Evolutionary conservation across 2,329 filamentous ascomycete genomes (phyloP).

Genomic region (Plectosphaerella cucumerina): DNA sequence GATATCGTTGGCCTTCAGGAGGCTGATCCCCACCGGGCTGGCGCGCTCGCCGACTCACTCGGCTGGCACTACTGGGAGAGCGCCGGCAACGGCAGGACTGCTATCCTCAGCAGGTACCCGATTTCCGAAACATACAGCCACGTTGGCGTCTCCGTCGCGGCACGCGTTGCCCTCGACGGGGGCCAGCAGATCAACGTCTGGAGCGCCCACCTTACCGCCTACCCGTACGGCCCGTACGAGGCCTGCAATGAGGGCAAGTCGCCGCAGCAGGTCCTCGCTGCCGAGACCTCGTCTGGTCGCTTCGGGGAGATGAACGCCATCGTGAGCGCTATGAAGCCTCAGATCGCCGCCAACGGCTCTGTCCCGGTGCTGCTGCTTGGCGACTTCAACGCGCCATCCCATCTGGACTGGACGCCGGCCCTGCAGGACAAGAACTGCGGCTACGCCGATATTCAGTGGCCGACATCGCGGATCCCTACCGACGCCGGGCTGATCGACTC

Average conservation of each 20-base stretch:
- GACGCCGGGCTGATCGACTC: slow-evolving; percentile 34
- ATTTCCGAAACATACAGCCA: slow-evolving; percentile 23
- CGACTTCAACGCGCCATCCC: slow-evolving; percentile 40
- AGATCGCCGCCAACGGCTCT: slow-evolving; percentile 23
- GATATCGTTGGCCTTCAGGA: slow-evolving; percentile 36
- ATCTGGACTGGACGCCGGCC: slow-evolving; percentile 34
- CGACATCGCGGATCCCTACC: slow-evolving; percentile 28
- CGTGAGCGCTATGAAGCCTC: slow-evolving; percentile 24
- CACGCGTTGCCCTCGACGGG: slow-evolving; percentile 29
- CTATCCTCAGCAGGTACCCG: slow-evolving; percentile 33
- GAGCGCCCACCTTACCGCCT: slow-evolving; percentile 29
- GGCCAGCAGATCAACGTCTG: slow-evolving; percentile 26
- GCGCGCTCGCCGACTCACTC: slow-evolving; percentile 29
- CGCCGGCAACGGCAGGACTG: slow-evolving; percentile 14
- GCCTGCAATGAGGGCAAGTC: slow-evolving; percentile 33
- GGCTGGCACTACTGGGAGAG: slow-evolving; percentile 33
- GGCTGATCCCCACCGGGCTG: slow-evolving; percentile 21
- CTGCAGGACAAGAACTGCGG: slow-evolving; percentile 30
- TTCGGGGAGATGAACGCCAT: slow-evolving; percentile 31
- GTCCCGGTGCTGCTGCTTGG: slow-evolving; percentile 32
- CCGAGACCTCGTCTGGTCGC: slow-evolving; percentile 30
- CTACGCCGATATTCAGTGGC: slow-evolving; percentile 28
- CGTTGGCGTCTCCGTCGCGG: slow-evolving; percentile 22
- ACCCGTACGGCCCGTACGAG: slow-evolving; percentile 38
- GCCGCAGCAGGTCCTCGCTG: slow-evolving; percentile 24